Base-by-base conservation (phyloP, 208 protist genomes). In the Trypanosoma platydactyli region DNA sequence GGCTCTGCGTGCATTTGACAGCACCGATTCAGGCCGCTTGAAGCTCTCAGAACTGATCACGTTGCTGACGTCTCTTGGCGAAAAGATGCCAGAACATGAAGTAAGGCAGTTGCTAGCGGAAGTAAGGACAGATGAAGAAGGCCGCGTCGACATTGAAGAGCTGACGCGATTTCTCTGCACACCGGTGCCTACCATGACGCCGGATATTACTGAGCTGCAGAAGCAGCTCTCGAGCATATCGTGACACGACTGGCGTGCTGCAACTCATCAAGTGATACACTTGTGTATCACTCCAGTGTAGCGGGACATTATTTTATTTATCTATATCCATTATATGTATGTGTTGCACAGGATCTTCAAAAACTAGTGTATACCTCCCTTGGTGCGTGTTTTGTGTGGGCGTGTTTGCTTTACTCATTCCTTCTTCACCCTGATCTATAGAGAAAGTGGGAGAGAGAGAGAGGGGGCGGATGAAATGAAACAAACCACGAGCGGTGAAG, bases 41-140 rank as follows among this genome's bases (percentile, higher is more conserved):
- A 79, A 83, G 46, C 73, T 93, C 12, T 79, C 82, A 4, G 91
- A 96, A 62, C 80, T 96, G 30, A 82, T 92, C 58, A 92, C 86
- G 5, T 76, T 96, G 33, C 77, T 96, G 18, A 88, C 84, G 7
- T 89, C 91, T 15, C 81, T 96, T 15, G 91, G 91, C 0, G 91
- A 96, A 74, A 94, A 94, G 65, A 96, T 96, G 86, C 76, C 82
- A 12, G 88, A 94, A 68, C 44, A 68, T 1, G 91, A 96, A 51
- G 91, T 96, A 69, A 76, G 80, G 30, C 86, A 94, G 70, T 73
- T 96, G 7, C 54, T 96, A 40, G 68, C 86, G n/a, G 86, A 91
- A 65, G 86, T 94, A 35, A 74, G 59, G 12, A 86, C 79, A 3
- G 85, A 94, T 59, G 84, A 86, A 27, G 84, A 92, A 38, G 88